Base-by-base conservation (phyloP, 1,139 yeast species). In the Arxiozyma slooffiae region DNA sequence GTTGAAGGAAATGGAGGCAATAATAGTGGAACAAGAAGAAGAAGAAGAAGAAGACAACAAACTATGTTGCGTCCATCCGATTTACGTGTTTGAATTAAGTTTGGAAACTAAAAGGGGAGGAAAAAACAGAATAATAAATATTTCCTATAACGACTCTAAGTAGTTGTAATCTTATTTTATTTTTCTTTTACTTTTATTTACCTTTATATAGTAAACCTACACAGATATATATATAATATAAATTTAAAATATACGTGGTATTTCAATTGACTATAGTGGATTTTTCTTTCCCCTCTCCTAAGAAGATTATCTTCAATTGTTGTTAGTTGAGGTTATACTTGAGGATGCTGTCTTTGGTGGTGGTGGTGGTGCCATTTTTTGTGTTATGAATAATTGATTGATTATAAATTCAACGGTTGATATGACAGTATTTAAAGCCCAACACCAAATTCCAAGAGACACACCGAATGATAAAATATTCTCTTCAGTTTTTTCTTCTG, bases 361-460 rank as follows among this genome's bases (percentile, higher is more conserved):
- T 36, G 53, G 50, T 30, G 42, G 43, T 1, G 39, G n/a, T 6
- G 48, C 45, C 7, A 18, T 39, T 38, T 48, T 47, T 7, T 38
- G 44, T 34, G 22, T 42, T 21, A 56, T 38, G n/a, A 53, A 24
- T 26, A 58, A 41, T 46, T 54, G 53, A 22, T 55, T 58, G 18
- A 60, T 48, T 18, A 64, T 44, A 39, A 61, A 60, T 49, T 63
- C 64, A 8, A 62, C 34, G 6, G 60, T 60, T 40, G 55, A 53
- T 14, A 64, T 48, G 8, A 63, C 62, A 41, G 56, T 60, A 38
- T 57, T 58, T 41, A 66, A 53, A 3, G 68, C 67, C 64, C 66
- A 63, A n/a, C 64, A 44, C 64, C 67, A 63, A 30, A 66, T 63
- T 21, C 67, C 68, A 23, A 66, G 50, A 3, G 68, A 64, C 21